Base-by-base conservation (phyloP, 2,329 filamentous ascomycete genomes). In the Aspergillus thermomutatus region DNA sequence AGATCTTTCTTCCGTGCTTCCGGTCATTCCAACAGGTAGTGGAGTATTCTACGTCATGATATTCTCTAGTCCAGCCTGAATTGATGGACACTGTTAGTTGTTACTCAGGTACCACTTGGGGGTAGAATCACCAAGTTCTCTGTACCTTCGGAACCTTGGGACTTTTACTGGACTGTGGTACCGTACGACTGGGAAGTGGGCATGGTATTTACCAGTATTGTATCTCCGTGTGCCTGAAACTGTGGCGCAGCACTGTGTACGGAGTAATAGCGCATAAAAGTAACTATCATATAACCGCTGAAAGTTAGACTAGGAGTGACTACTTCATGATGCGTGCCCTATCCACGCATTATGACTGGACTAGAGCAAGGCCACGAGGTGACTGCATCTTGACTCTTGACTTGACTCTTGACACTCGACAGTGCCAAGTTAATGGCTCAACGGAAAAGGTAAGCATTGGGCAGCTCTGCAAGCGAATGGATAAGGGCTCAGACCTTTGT, bases 1-100 rank as follows among this genome's bases (percentile, higher is more conserved):
- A 17, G 9, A 46, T 25, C 51, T 26, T 48, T 53, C 46, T 31
- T 45, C 51, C 26, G 34, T 14, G 25, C 43, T 47, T 48, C 52
- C 52, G 52, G 17, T 26, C 34, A 41, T 48, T 41, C 48, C 28
- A 49, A n/a, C 3, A 45, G 8, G 8, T 7, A 14, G 52, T 53
- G 52, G 52, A 48, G 52, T 40, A 37, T 47, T 23, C 43, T n/a
- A 53, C 52, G 52, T 53, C 52, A 53, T 53, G 8, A 37, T 25
- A 10, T 17, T 9, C 10, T 25, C 14, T n/a, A 25, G 11, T 34
- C 19, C 4, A 21, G 21, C 19, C 41, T 45, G 21, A 45, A 23
- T 19, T 11, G 2, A 45, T 8, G 41, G 21, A 21, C 31, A 7
- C 17, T 37, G 11, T 4, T 3, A 10, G 3, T 6, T 45, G 52